A percentile compares a stretch with the other conserved stretches of the same genome.
phyloP scores from a whole-genome alignment of 2,329 filamentous ascomycete genomes.

The Aspergillus novoparasiticus region DNA sequence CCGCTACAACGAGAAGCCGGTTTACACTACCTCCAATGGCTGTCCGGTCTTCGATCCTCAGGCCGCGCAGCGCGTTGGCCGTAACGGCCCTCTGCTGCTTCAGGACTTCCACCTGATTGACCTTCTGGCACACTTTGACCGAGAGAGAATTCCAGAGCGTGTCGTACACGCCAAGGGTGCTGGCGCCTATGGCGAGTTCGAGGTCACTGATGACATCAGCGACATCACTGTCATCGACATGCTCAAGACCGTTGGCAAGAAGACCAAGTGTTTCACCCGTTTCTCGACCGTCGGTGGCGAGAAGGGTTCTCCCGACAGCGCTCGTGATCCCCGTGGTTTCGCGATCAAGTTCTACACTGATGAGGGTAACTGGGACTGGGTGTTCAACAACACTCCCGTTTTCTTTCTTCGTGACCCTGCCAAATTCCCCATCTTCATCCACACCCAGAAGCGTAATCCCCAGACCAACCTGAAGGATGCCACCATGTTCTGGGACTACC shows the following conservation, averaged over 20 bases:
- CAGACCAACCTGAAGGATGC: constrained; percentile 70
- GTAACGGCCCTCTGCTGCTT: constrained; percentile 61
- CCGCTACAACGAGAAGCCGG: constrained; percentile 60
- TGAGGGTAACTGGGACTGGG: constrained; percentile 73
- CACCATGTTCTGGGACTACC: constrained; percentile 70
- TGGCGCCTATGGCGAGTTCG: constrained; percentile 47
- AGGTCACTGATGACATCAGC: constrained; percentile 53
- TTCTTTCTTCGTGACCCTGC: constrained; percentile 75
- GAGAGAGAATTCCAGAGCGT: constrained; percentile 45
- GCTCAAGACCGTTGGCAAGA: constrained; percentile 65
- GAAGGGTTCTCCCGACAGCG: constrained; percentile 70
- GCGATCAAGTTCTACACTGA: constrained; percentile 73
- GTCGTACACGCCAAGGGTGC: constrained; percentile 48
- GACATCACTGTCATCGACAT: constrained; percentile 53
- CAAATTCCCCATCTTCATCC: constrained; percentile 74
- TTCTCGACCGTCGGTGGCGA: constrained; percentile 79
- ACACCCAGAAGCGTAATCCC: constrained; percentile 74
- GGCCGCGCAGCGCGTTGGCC: constrained; percentile 56
- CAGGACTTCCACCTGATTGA: constrained; percentile 69
- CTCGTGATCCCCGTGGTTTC: constrained; percentile 73
- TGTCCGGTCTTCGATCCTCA: constrained; percentile 59
- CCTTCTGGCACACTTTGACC: constrained; percentile 52
- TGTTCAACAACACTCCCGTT: constrained; percentile 73
- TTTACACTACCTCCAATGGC: constrained; percentile 64
- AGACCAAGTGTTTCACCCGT: constrained; percentile 66